Evolutionary conservation across 1,139 yeast species (phyloP), one percentile per base, ranked within the genome.

Genomic region (Yamadazyma epiphylla): DNA sequence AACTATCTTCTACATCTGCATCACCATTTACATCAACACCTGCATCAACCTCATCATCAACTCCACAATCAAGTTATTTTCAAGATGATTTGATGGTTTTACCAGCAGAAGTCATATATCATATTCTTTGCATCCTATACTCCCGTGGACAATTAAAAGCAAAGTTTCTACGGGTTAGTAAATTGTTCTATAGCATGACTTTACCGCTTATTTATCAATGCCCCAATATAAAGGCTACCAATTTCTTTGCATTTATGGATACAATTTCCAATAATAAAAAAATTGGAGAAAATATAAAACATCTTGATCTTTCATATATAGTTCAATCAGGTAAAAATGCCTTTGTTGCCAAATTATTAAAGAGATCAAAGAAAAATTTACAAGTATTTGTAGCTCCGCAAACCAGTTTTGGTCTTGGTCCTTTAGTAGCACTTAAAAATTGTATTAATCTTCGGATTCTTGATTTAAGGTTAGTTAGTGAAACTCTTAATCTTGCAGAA

Each of bases 291-390:
- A 51, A 67, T 37, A 79, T 83, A 11, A 58, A 58, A 30, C 61
- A 61, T 10, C 63, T 91, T 21, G 94, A 91, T 50, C 62, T 91
- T 27, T 71, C 94, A 7, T 70, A 77, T 33, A 86, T 89, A 31
- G 77, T 87, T 35, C 97, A 91, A 54, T 73, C 87, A 25, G 97
- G 97, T n/a, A 88, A 85, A 50, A 91, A 88, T 57, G 91, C 96
- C 1, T 83, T 70, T 53, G 89, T 91, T 13, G 86, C 96, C 1
- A 81, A 84, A 42, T 52, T 91, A 5, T 60, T 91, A 35, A 74
- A 94, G 47, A 65, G 95, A 27, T 84, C 95, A 34, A 72, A 87
- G 8, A 55, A 68, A 15, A 70, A 69, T 28, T 58, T 91, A 30
- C 70, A 77, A 41, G 63, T 67, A 9, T 88, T 91, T 48, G 75